Percentiles rank a stretch among this genome's conserved stretches.
Conservation (phyloP, 2,329 filamentous ascomycete genomes). For the Phoma sp. region DNA sequence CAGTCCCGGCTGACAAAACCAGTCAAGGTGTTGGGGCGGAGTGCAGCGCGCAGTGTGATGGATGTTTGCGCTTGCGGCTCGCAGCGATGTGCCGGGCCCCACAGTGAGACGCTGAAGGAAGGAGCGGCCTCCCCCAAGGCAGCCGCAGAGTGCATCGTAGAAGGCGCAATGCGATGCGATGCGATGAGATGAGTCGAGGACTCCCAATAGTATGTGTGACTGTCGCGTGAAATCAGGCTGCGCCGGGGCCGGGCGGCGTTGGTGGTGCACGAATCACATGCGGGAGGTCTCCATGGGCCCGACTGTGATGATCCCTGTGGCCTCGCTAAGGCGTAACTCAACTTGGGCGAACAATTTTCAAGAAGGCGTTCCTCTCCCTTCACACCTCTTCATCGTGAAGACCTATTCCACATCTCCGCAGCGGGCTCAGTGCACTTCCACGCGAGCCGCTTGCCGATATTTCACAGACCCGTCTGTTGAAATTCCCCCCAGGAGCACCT, state of each 20-base stretch:
- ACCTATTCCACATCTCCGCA: conserved; percentile 35
- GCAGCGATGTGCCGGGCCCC: background rate
- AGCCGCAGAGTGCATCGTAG: too few relatives aligned
- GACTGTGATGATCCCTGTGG: conserved; percentile 15
- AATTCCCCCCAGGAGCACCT: conserved; percentile 42
- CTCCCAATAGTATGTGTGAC: background rate
- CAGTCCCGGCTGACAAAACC: conserved; percentile 16
- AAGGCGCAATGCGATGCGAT: too few relatives aligned
- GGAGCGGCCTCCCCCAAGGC: too few relatives aligned
- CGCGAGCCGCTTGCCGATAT: conserved; percentile 44
- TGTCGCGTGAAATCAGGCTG: too few relatives aligned
- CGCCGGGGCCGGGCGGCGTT: background rate
- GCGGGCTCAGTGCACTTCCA: conserved; percentile 38
- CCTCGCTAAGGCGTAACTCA: conserved; percentile 26
- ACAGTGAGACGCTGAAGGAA: too few relatives aligned
- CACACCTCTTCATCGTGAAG: conserved; percentile 46
- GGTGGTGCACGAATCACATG: conserved; percentile 20
- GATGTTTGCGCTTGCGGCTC: conserved; percentile 17
- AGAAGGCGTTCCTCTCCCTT: conserved; percentile 20
- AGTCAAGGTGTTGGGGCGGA: conserved; percentile 21
- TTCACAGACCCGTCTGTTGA: conserved; percentile 49
- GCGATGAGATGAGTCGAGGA: too few relatives aligned
- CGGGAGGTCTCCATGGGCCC: conserved; percentile 8
- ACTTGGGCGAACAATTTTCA: conserved; percentile 35
- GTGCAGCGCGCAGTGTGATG: conserved; percentile 21